Evolutionary conservation across 306 rosid species (phyloP).

Genomic region (Argentina anserina): DNA sequence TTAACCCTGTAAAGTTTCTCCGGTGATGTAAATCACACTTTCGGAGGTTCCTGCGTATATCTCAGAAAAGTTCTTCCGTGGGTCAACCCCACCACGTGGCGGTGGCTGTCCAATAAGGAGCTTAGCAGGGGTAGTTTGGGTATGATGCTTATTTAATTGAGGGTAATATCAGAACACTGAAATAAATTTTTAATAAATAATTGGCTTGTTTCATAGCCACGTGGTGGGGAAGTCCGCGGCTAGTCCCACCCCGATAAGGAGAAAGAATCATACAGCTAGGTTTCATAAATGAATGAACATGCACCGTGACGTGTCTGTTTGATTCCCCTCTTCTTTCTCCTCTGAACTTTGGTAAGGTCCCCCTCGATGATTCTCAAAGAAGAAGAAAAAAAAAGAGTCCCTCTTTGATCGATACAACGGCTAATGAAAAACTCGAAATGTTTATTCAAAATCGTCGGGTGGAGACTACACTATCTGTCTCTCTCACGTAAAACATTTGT

Average conservation of each 20-base stretch:
- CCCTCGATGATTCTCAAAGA: no score
- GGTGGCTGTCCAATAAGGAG: no score
- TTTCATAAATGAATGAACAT: constrained; percentile 1
- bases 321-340: neutral
- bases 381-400: no score
- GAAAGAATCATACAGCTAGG: neutral
- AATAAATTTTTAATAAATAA: no score
- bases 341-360: neutral
- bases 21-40: neutral
- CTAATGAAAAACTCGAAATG: neutral
- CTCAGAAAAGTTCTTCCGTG: no score
- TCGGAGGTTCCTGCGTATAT: neutral
- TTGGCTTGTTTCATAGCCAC: no score
- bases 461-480: neutral
- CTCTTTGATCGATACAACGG: neutral
- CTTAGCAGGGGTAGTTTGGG: no score
- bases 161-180: no score
- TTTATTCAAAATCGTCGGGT: neutral
- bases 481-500: neutral
- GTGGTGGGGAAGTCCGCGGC: no score
- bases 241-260: neutral
- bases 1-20: neutral
- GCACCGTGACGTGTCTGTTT: neutral
- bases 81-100: no score
- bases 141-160: no score